Percentiles rank a stretch among this genome's conserved stretches.
Evolutionary conservation across 2,329 filamentous ascomycete genomes (phyloP).

Genomic region (Curvularia spicifera): DNA sequence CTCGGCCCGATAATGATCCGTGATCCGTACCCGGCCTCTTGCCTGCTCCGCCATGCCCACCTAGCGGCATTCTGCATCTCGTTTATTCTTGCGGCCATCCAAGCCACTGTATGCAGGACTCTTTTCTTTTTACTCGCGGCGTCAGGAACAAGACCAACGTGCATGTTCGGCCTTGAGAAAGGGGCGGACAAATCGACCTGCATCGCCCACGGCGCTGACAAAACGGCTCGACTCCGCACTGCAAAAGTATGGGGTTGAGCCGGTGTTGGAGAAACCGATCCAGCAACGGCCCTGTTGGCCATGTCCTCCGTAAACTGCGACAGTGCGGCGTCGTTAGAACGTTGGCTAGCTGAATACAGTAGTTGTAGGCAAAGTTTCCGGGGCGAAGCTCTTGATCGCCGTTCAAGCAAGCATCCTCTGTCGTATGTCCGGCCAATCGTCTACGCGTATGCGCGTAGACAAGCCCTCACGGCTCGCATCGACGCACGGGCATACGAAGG

Average conservation of each 20-base stretch:
- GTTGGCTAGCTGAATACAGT: neutral
- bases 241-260: neutral
- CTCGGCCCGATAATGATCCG: constrained; percentile 17
- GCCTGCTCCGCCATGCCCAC: neutral
- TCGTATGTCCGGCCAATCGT: neutral
- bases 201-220: neutral
- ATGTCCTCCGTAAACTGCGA: neutral
- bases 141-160: neutral
- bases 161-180: neutral
- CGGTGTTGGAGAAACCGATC: neutral
- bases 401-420: neutral
- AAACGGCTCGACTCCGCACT: neutral
- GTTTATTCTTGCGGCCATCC: neutral
- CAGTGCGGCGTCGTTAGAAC: neutral
- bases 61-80: neutral
- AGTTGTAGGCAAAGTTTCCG: neutral
- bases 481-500: constrained; percentile 6
- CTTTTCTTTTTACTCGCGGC: neutral
- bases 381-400: neutral
- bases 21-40: constrained; percentile 5
- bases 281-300: neutral
- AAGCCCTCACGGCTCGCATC: neutral
- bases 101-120: neutral
- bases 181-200: neutral
- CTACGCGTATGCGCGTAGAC: neutral